Base-by-base conservation (phyloP, 768 basidiomycete species). In the Leccinum variicolor region DNA sequence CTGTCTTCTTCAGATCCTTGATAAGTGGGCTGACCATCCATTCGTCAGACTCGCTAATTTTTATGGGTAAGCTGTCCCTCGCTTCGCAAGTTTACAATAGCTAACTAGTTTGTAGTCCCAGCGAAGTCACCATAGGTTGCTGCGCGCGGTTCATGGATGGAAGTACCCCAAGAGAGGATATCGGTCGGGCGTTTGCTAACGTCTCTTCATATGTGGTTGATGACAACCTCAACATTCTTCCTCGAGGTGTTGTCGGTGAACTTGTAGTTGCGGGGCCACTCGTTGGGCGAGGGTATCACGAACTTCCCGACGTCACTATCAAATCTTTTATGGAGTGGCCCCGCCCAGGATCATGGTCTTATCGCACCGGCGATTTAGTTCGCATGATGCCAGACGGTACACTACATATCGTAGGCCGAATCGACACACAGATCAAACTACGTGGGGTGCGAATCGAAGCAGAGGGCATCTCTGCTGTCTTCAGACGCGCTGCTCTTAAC, bases 361-460 rank as follows among this genome's bases (percentile, higher is more conserved):
- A 82, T 65, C 73, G 78, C 19, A 82, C 81, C 1, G 81, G 81
- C 10, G 81, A 82, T 58, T 63, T 82, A 55, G 79, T 67, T 33
- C 74, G 81, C 31, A 80, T 82, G 77, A 75, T 80, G 69, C 77
- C 79, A 1, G 79, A 82, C 56, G 71, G 67, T 17, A 76, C 78
- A 6, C 62, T 82, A 25, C 77, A 81, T 57, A 80, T 82, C 55
- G 67, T 80, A 14, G 81, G 81, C 31, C 75, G 81, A 26, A 79
- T 79, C 50, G 81, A 82, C 61, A 75, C 76, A 6, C 81, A 82
- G 56, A 77, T 82, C 64, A 82, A 82, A 65, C 62, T 80, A 39
- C 74, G 79, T 36, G 81, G 81, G 23, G 79, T 82, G 19, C 78
- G 81, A n/a, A 81, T 82, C 19, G 81, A 82, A 61, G 75, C 76